Base-by-base conservation (phyloP, 2,329 filamentous ascomycete species). In the Sclerotinia sclerotiorum region DNA sequence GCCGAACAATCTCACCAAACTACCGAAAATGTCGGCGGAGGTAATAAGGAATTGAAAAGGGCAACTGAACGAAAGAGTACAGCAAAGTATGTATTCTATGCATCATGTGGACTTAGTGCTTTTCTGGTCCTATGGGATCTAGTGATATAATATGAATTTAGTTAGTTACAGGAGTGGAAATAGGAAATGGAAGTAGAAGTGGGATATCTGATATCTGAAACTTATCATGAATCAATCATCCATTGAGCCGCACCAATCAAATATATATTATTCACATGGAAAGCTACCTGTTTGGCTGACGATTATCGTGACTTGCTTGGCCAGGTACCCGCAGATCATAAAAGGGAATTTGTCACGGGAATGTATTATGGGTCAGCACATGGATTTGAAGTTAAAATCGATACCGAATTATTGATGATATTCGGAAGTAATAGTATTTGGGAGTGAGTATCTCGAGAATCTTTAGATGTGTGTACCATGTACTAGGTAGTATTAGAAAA, bases 1-100 rank as follows among this genome's bases (percentile, higher is more conserved):
- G 92, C 97, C 44, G 84, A 89, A 55, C 94, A 99, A 78, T 93
- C 93, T 1, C 85, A 89, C 70, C 85, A 87, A 44, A 97, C 94
- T 13, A 87, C 89, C 35, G 91, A 94, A 77, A 97, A 98, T 76
- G 87, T 99, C 63, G 90, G 90, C 19, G 88, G 88, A 69, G 95
- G 94, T 24, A 99, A 99, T 81, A 91, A 90, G 80, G 90, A 98
- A 82, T 83, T 99, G 65, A 95, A 95, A 81, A 88, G 90, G 76
- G 95, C 94, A 39, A 88, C 86, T 0, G 85, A 91, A 77, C 83
- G 88, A 72, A 84, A 86, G 51, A 93, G 91, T 79, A 85, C 89
- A 55, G 92, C 92, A 42, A 88, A 89, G 77, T 88, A 89, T 73
- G 92, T 93, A 0, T 94, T 94, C 74, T 94, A 91, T 78, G 90